These are phyloP conservation scores for Paecilomyces niveus DNA, from an alignment of 2,329 filamentous ascomycete genomes.

Conservation along the genomic window DNA sequence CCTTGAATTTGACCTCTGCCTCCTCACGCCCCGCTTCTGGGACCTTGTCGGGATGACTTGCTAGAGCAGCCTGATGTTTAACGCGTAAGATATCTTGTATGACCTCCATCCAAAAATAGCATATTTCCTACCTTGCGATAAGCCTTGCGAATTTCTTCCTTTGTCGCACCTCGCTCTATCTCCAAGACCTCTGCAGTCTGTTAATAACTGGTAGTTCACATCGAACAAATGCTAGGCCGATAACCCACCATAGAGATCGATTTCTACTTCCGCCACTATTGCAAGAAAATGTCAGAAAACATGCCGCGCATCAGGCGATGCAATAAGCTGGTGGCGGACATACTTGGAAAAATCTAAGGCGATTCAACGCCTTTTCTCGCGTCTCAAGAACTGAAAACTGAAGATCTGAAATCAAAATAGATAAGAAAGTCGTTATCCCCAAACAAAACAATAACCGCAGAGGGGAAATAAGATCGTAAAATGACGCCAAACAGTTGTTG, in stretches of 20 bases:
- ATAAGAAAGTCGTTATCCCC: background rate
- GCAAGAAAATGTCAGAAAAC: background rate
- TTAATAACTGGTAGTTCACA: constrained; percentile 16
- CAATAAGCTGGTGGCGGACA: background rate
- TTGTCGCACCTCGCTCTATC: constrained; percentile 62
- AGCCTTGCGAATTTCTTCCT: constrained; percentile 85
- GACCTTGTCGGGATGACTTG: constrained; percentile 93
- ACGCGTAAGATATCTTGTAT: constrained; percentile 5
- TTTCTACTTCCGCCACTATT: constrained; percentile 30
- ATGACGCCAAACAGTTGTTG: background rate
- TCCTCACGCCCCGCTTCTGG: constrained; percentile 74
- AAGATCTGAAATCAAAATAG: background rate
- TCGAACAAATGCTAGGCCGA: background rate
- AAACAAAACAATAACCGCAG: background rate
- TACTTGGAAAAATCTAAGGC: background rate
- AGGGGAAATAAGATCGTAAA: background rate
- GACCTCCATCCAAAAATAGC: background rate
- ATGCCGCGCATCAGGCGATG: background rate
- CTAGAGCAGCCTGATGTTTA: constrained; percentile 62
- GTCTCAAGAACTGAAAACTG: background rate
- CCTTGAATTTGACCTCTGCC: constrained; percentile 88
- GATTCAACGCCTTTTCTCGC: background rate
- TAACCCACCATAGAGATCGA: constrained; percentile 56
- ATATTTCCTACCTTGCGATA: constrained; percentile 71
- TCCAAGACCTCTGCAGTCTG: constrained; percentile 64